These are phyloP conservation scores for Ceratobasidium papillatum DNA, from an alignment of 1,284 basidiomycete genomes.

Conservation along the genomic window DNA sequence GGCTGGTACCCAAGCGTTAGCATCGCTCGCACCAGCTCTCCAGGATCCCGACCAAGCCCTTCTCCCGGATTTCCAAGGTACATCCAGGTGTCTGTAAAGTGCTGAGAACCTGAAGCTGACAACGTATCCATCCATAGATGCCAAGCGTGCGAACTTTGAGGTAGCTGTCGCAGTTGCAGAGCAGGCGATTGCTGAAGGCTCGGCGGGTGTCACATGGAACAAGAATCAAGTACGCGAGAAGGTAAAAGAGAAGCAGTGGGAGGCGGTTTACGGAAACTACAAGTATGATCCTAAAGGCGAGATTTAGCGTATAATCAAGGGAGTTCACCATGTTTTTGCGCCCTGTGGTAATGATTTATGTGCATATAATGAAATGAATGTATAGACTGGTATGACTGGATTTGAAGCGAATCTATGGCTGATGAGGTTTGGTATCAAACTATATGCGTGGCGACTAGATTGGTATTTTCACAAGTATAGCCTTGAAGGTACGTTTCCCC, in stretches of 20 bases:
- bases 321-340: background rate
- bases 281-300: slow-evolving; percentile 68
- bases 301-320: slow-evolving; percentile 18
- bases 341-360: background rate
- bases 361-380: slow-evolving; percentile 4
- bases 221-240: slow-evolving; percentile 63
- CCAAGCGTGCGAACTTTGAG: slow-evolving; percentile 76
- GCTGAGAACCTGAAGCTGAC: background rate
- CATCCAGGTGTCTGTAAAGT: background rate
- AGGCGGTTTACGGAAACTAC: slow-evolving; percentile 70
- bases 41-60: slow-evolving; percentile 66
- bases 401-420: no score
- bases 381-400: background rate
- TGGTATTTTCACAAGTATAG: no score
- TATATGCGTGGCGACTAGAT: no score
- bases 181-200: slow-evolving; percentile 76
- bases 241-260: slow-evolving; percentile 64
- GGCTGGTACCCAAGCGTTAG: slow-evolving; percentile 72
- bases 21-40: slow-evolving; percentile 77
- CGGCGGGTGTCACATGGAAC: slow-evolving; percentile 63
- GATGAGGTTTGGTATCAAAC: no score
- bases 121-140: slow-evolving; percentile 66
- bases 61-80: slow-evolving; percentile 55
- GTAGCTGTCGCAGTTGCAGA: slow-evolving; percentile 81
- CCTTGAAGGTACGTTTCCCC: no score